These are phyloP conservation scores for Trypanosoma boissoni DNA, from an alignment of 208 protist species.

Conservation along the genomic window DNA sequence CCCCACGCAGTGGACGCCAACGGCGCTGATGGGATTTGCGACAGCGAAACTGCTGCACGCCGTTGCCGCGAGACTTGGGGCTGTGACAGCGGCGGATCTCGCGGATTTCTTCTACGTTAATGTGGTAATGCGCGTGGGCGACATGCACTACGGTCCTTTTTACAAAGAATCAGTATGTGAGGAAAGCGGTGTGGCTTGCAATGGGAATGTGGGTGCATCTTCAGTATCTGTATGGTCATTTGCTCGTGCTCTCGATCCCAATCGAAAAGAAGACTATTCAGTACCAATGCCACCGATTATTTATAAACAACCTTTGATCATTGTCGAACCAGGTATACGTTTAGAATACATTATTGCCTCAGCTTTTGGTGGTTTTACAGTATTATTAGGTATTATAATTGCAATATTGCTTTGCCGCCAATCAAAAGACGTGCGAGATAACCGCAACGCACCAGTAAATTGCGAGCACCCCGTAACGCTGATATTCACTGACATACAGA, in stretches of 20 bases:
- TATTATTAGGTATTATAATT: slow-evolving; percentile 5
- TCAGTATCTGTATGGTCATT: slow-evolving; percentile 21
- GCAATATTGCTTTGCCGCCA: slow-evolving; percentile 1
- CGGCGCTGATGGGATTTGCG: slow-evolving; percentile 7
- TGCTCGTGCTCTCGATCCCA: slow-evolving; percentile 22
- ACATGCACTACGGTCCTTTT: slow-evolving; percentile 19
- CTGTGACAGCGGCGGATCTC: slow-evolving; percentile 13
- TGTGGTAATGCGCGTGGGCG: slow-evolving; percentile 9
- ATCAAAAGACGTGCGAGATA: background rate
- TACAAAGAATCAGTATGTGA: background rate
- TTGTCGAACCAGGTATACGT: background rate
- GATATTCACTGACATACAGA: slow-evolving; percentile 29
- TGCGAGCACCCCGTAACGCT: slow-evolving; percentile 11
- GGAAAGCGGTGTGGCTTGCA: slow-evolving; percentile 1
- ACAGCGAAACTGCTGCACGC: background rate
- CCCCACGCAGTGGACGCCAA: background rate
- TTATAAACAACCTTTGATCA: slow-evolving; percentile 2
- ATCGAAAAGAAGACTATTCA: background rate
- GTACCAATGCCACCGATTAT: slow-evolving; percentile 26
- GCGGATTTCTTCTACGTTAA: slow-evolving; percentile 13
- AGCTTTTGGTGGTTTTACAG: background rate
- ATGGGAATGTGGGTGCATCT: slow-evolving; percentile 35
- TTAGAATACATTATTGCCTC: background rate
- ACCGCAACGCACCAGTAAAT: slow-evolving; percentile 6
- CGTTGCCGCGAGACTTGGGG: slow-evolving; percentile 10